A percentile compares a stretch with the other conserved stretches of the same genome.
Conservation (phyloP, 2,329 filamentous ascomycete species). For the Aspergillus chevalieri region DNA sequence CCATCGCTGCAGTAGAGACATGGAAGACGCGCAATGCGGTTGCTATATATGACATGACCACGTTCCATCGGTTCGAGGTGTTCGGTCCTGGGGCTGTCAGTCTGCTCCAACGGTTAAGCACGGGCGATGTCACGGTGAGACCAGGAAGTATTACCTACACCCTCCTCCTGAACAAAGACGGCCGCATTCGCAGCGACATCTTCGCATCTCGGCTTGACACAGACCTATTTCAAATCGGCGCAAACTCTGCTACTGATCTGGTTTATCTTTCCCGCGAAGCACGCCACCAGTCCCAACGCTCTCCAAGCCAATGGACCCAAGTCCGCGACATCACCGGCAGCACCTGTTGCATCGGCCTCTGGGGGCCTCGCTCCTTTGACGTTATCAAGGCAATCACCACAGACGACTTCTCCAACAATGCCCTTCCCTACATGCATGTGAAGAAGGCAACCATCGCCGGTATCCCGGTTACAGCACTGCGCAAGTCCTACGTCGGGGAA, state of each 20-base stretch:
- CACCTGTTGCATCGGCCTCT: conserved; percentile 57
- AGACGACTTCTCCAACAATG: conserved; percentile 23
- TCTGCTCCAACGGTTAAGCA: conserved; percentile 49
- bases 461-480: conserved; percentile 51
- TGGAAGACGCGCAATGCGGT: conserved; percentile 60
- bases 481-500: conserved; percentile 57
- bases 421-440: conserved; percentile 46
- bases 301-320: conserved; percentile 41
- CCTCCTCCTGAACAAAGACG: conserved; percentile 49
- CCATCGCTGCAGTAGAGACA: conserved; percentile 55
- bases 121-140: conserved; percentile 34
- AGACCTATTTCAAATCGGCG: conserved; percentile 46
- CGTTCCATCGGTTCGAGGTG: conserved; percentile 53
- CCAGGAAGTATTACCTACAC: conserved; percentile 52
- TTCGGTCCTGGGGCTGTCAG: conserved; percentile 51
- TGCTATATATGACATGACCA: conserved; percentile 59
- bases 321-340: conserved; percentile 56
- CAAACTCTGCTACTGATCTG: conserved; percentile 51
- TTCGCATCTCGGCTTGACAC: conserved; percentile 50
- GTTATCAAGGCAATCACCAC: conserved; percentile 41
- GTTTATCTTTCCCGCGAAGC: conserved; percentile 52
- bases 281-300: conserved; percentile 39
- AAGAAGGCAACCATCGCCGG: conserved; percentile 48
- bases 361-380: conserved; percentile 53
- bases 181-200: conserved; percentile 52